Conservation (phyloP, 768 basidiomycete genomes). For the Leccinum imitatum region DNA sequence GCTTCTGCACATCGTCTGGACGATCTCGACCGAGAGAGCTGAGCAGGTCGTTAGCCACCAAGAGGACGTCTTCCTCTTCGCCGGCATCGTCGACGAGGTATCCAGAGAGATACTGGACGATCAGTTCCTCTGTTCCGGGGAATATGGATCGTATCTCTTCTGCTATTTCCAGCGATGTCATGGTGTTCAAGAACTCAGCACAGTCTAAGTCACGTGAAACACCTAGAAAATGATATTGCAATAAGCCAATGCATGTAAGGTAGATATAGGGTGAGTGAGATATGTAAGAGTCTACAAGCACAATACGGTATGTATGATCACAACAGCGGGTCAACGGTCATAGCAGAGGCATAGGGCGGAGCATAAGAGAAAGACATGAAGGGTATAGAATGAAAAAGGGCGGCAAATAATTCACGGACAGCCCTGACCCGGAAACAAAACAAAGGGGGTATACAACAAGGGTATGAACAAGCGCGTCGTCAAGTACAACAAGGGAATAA, state of each 20-base stretch:
- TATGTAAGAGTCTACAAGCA: slow-evolving; percentile 23
- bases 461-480: slow-evolving; percentile 20
- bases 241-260: slow-evolving; percentile 15
- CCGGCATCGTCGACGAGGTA: slow-evolving; percentile 87
- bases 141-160: slow-evolving; percentile 70
- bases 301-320: slow-evolving; percentile 22
- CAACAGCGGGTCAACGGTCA: slow-evolving; percentile 10
- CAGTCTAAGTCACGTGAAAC: not conserved
- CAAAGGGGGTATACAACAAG: slow-evolving; percentile 8
- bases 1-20: slow-evolving; percentile 55
- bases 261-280: slow-evolving; percentile 19
- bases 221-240: slow-evolving; percentile 14
- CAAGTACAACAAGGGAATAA: slow-evolving; percentile 27
- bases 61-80: slow-evolving; percentile 85
- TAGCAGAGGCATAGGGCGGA: slow-evolving; percentile 16
- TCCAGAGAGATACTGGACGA: slow-evolving; percentile 85
- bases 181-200: slow-evolving; percentile 23
- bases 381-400: slow-evolving; percentile 15
- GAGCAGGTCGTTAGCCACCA: slow-evolving; percentile 70
- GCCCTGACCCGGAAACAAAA: not conserved
- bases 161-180: slow-evolving; percentile 76
- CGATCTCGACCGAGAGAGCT: slow-evolving; percentile 70
- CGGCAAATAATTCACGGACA: slow-evolving; percentile 1
- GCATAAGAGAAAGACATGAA: slow-evolving; percentile 20
- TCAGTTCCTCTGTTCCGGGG: slow-evolving; percentile 79